A percentile compares a stretch with the other conserved stretches of the same genome.
Conservation (phyloP, 805 yeast species). For the Kuraishia ogatae region DNA sequence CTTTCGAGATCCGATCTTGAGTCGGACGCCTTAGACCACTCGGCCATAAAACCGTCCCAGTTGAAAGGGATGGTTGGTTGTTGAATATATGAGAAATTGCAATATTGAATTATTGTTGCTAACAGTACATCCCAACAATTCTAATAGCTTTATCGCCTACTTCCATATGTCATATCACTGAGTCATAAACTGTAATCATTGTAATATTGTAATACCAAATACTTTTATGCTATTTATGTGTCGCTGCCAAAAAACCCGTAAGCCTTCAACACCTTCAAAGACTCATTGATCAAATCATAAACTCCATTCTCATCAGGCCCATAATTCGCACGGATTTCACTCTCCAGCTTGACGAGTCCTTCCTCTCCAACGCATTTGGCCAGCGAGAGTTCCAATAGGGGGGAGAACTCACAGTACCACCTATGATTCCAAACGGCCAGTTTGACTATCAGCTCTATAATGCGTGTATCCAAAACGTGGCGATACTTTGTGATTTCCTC, state of each 20-base stretch:
- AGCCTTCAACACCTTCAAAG: slow-evolving; percentile 36
- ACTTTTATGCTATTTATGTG: neutral
- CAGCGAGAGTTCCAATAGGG: slow-evolving; percentile 50
- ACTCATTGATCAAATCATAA: slow-evolving; percentile 43
- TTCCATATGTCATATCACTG: too few relatives aligned
- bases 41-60: slow-evolving; percentile 18
- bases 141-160: too few relatives aligned
- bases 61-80: neutral
- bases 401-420: slow-evolving; percentile 92
- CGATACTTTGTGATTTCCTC: slow-evolving; percentile 24
- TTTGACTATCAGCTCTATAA: slow-evolving; percentile 64
- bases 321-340: slow-evolving; percentile 61
- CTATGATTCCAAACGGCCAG: slow-evolving; percentile 96
- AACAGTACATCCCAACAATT: too few relatives aligned
- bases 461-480: slow-evolving; percentile 39
- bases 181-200: neutral
- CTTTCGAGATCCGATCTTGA: slow-evolving; percentile 22
- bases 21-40: slow-evolving; percentile 20
- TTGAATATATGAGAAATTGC: neutral
- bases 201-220: neutral
- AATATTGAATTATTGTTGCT: neutral
- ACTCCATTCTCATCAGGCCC: slow-evolving; percentile 47
- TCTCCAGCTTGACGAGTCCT: slow-evolving; percentile 70
- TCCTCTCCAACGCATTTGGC: slow-evolving; percentile 60
- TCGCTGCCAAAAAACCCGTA: slow-evolving; percentile 37